Base-by-base conservation (phyloP, 768 basidiomycete species). In the Lanmaoa rubissima region DNA sequence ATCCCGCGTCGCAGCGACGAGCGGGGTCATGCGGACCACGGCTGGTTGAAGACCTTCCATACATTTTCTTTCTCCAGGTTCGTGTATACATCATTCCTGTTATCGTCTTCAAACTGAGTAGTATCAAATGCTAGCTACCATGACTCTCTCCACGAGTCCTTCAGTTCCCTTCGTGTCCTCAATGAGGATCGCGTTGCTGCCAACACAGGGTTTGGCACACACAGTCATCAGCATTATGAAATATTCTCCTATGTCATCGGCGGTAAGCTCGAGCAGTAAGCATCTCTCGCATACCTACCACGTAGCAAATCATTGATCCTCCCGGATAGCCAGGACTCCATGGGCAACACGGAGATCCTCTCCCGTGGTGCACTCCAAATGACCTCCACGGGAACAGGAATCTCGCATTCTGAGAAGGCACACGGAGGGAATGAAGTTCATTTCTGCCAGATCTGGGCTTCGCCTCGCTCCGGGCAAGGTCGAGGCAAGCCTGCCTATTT, bases 351-450 rank as follows among this genome's bases (percentile, higher is more conserved):
- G 52, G 96, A 98, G 70, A 79, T 94, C 55, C 82, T 98, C 68
- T 86, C 86, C 69, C 85, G 93, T 16, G 96, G 96, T 1, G 89
- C 93, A 63, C 63, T 98, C 34, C 95, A 98, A 71, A 83, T 97
- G 75, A 94, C 94, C 2, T 92, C 89, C 1, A 86, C 95, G 0
- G 95, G 95, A 11, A 94, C 88, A 0, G 96, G 96, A 4, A 96
- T 98, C 65, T 79, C 85, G 0, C 95, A 98, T 71, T 87, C 86
- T 32, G 87, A 88, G 62, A 82, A 80, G 65, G 79, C 75, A 19
- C 67, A 87, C 65, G 82, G 84, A 19, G 54, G 71, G 21, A 55
- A 75, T 58, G 72, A 74, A 42, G 77, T 76, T 6, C 79, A 88
- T 69, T 86, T 88, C 72, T 74, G 87, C 8, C 88, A 90, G 61